Percentiles rank a stretch among this genome's conserved stretches.
Evolutionary conservation across 2,329 filamentous ascomycete genomes (phyloP).

Genomic region (Ophiostoma triangulosporum): DNA sequence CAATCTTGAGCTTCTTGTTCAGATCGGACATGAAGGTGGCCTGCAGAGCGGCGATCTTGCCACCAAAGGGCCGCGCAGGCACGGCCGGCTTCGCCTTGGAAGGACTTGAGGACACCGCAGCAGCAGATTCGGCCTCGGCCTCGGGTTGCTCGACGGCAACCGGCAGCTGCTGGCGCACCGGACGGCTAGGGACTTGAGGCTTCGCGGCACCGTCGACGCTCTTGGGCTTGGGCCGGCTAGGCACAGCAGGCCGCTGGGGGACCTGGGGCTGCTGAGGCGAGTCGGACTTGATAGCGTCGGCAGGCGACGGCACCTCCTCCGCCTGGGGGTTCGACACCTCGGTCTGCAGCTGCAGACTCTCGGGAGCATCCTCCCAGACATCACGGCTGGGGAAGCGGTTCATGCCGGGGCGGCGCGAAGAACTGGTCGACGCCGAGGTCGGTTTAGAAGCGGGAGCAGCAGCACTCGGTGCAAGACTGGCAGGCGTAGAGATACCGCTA

Average conservation of each 20-base stretch:
- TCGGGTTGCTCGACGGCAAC: constrained; percentile 25
- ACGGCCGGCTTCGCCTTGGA: constrained; percentile 71
- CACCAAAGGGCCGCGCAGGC: constrained; percentile 61
- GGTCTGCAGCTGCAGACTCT: constrained; percentile 66
- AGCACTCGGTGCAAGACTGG: constrained; percentile 15
- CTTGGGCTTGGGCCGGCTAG: constrained; percentile 37
- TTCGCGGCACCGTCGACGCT: constrained; percentile 15
- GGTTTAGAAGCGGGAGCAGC: background rate
- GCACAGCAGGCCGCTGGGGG: constrained; percentile 37
- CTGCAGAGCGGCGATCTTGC: constrained; percentile 84
- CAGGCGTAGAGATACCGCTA: background rate
- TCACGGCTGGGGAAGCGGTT: constrained; percentile 76
- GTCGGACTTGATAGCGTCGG: constrained; percentile 40
- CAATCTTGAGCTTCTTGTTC: constrained; percentile 76
- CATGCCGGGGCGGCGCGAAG: background rate
- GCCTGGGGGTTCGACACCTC: constrained; percentile 48
- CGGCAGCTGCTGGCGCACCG: constrained; percentile 42
- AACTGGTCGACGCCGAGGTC: background rate
- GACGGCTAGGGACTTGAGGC: constrained; percentile 35
- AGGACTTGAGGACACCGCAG: constrained; percentile 19
- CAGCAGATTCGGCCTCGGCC: constrained; percentile 17
- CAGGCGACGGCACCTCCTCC: constrained; percentile 30
- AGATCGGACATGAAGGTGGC: constrained; percentile 87
- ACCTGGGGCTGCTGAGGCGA: constrained; percentile 21
- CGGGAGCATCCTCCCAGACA: constrained; percentile 88